These are phyloP conservation scores for Tremella mesenterica DNA, from an alignment of 768 basidiomycete species.

Conservation along the genomic window DNA sequence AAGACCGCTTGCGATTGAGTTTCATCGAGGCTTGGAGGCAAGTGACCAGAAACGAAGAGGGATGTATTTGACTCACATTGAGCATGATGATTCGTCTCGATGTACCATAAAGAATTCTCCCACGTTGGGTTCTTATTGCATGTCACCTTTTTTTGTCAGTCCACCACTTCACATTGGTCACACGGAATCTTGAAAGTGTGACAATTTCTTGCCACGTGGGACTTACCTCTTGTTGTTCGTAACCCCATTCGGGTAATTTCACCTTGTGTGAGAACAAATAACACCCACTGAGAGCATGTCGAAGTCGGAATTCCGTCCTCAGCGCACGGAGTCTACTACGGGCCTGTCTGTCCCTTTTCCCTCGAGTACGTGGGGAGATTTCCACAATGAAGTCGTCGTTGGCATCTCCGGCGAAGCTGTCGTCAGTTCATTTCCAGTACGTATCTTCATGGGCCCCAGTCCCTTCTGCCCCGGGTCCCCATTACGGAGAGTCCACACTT, in stretches of 20 bases:
- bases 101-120: slow-evolving; percentile 83
- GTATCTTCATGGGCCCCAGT: too few relatives aligned
- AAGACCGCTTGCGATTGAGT: not conserved
- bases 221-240: slow-evolving; percentile 83
- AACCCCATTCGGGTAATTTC: slow-evolving; percentile 95
- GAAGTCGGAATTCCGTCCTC: slow-evolving; percentile 68
- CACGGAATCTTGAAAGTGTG: not conserved
- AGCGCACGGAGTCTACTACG: slow-evolving; percentile 66
- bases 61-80: slow-evolving; percentile 50
- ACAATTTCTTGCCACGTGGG: not conserved
- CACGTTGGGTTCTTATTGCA: slow-evolving; percentile 95
- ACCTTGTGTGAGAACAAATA: slow-evolving; percentile 97
- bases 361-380: slow-evolving; percentile 58
- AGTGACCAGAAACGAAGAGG: slow-evolving; percentile 19
- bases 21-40: not conserved
- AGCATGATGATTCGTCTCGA: slow-evolving; percentile 76
- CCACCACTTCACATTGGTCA: too few relatives aligned
- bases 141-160: slow-evolving; percentile 51
- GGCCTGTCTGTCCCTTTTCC: slow-evolving; percentile 52
- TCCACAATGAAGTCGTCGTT: slow-evolving; percentile 87
- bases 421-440: not conserved
- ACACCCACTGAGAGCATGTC: slow-evolving; percentile 80
- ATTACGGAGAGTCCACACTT: too few relatives aligned
- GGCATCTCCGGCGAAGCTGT: slow-evolving; percentile 64
- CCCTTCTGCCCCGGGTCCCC: too few relatives aligned